Evolutionary conservation across 345 rosid species (phyloP).

Genomic region (Acer yangbiense): DNA sequence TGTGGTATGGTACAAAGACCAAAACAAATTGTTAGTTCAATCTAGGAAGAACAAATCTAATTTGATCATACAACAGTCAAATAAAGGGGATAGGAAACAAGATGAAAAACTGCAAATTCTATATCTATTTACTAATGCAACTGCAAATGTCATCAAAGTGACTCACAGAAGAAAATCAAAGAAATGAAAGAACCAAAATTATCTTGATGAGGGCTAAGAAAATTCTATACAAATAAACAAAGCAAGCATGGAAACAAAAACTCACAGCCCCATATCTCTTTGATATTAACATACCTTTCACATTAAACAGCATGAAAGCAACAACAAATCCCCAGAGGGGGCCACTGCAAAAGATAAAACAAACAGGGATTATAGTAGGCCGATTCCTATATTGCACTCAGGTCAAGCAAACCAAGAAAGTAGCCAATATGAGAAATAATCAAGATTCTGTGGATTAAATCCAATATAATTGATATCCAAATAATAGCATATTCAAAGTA

Average conservation of each 20-base stretch:
- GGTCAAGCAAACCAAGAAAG: background rate
- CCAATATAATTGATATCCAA: background rate
- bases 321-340: slow-evolving; percentile 97
- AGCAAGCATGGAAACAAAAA: slow-evolving; percentile 8
- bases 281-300: slow-evolving; percentile 57
- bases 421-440: background rate
- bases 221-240: background rate
- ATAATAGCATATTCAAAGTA: background rate
- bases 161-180: background rate
- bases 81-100: background rate
- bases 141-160: background rate
- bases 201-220: slow-evolving; percentile 1
- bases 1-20: slow-evolving; percentile 31
- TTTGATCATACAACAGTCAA: background rate
- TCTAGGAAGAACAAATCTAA: slow-evolving; percentile 1
- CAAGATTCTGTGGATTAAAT: background rate
- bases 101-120: slow-evolving; percentile 9
- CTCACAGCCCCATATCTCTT: slow-evolving; percentile 3
- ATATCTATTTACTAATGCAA: background rate
- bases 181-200: background rate
- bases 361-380: slow-evolving; percentile 25
- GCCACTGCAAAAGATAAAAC: slow-evolving; percentile 59
- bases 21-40: slow-evolving; percentile 2
- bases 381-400: background rate
- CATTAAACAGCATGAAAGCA: slow-evolving; percentile 89